Base-by-base conservation (phyloP, 371 early-diverging fungal genomes). In the Sporodiniella umbellata region DNA sequence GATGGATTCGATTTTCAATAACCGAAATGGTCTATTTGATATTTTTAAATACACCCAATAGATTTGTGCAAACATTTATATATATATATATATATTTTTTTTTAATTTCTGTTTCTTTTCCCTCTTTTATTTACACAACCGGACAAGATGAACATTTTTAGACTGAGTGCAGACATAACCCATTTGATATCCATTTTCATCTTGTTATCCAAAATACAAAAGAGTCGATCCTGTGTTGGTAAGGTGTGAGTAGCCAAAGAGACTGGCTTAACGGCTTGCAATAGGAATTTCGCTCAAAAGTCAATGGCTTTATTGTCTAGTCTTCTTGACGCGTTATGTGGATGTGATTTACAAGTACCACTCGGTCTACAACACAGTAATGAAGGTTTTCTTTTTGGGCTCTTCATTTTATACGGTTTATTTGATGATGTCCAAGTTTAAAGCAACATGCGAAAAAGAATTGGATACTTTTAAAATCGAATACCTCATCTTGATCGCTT, bases 271-370 rank as follows among this genome's bases (percentile, higher is more conserved):
- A 22, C 24, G 37, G 17, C 14, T 39, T 19, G 15, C 24, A 58
- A 45, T 71, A 88, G 99, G 99, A 19, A 94, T 99, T 37, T 96
- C 96, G 11, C 92, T 96, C 79, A 99, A 99, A 70, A 87, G 98
- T 0, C 99, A 99, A 72, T 68, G 86, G 0, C 75, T 99, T n/a
- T 99, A 98, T 61, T 72, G 95, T 3, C 51, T 90, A 19, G 98
- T 99, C 3, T 99, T 98, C 71, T 48, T 86, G 47, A 84, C 93
- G n/a, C 92, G 99, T 50, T 99, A 99, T 70, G 68, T 95, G 17
- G 99, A 99, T 68, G 71, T 99, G 45, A 80, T 96, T 58, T 65
- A 72, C 33, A 60, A 77, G 42, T 90, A 77, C 46, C 58, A 83
- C 35, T 89, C 91, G 0, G 50, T 96, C 7, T 99, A 99, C 83